Conservation (phyloP, 176 grass and related monocot genomes). For the Aegilops bicornis region DNA sequence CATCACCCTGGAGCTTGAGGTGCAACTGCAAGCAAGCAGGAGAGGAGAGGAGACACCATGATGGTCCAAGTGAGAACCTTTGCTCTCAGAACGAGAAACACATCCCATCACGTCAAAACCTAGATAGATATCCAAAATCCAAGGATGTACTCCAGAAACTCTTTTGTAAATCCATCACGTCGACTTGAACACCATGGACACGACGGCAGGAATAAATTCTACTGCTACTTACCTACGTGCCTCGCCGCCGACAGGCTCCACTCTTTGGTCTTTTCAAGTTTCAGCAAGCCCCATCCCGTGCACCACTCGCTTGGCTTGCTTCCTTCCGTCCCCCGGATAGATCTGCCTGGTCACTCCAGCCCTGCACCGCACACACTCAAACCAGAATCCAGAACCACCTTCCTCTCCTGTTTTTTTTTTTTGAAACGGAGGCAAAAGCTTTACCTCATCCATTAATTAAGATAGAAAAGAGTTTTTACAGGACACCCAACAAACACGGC, state of each 20-base stretch:
- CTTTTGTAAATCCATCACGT: conserved; percentile 21
- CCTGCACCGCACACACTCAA: too few relatives aligned
- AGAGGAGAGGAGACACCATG: conserved; percentile 2
- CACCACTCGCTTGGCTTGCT: not conserved
- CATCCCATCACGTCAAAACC: not conserved
- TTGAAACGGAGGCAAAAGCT: too few relatives aligned
- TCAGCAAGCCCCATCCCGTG: not conserved
- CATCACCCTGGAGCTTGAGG: too few relatives aligned
- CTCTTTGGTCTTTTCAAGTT: conserved; percentile 10
- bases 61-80: not conserved
- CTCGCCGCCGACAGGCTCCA: not conserved
- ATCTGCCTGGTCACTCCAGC: not conserved
- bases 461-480: too few relatives aligned
- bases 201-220: not conserved
- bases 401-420: too few relatives aligned
- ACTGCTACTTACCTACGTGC: not conserved
- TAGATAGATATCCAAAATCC: not conserved
- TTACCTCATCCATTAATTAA: too few relatives aligned
- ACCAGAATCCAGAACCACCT: too few relatives aligned
- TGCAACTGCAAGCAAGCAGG: not conserved
- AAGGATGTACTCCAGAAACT: not conserved
- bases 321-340: not conserved
- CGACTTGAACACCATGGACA: conserved; percentile 8
- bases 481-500: too few relatives aligned
- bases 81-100: not conserved